These are phyloP conservation scores for Podospora conica DNA, from an alignment of 495 filamentous ascomycete genomes.

Conservation along the genomic window DNA sequence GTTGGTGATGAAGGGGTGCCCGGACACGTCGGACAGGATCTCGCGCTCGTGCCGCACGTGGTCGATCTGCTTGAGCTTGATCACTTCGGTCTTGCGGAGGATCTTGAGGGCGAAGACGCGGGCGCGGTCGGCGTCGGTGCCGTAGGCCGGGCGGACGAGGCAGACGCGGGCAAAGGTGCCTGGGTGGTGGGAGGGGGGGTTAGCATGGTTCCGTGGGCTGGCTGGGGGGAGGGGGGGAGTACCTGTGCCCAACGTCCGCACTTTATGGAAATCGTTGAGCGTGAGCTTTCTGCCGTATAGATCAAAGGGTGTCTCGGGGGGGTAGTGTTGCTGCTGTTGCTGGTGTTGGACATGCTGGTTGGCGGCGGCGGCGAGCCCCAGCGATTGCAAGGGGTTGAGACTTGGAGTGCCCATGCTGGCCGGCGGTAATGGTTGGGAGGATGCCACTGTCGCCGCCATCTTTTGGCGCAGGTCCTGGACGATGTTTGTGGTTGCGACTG, in stretches of 20 bases:
- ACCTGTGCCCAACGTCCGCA: conserved; percentile 92
- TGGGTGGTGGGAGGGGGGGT: conserved; percentile 35
- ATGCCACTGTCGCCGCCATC: conserved; percentile 32
- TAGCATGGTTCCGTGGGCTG: too few species aligned
- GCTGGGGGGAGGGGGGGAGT: conserved; percentile 17
- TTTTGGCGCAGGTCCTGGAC: neutral
- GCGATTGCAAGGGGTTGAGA: conserved; percentile 28
- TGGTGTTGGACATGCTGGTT: conserved; percentile 18
- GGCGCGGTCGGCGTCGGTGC: conserved; percentile 48
- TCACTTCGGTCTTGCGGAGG: conserved; percentile 85
- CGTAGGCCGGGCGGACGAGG: conserved; percentile 61
- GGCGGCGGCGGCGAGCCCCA: conserved; percentile 16
- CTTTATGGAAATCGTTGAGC: conserved; percentile 69
- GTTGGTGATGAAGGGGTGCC: conserved; percentile 94
- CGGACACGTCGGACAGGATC: conserved; percentile 78
- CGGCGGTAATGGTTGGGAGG: conserved; percentile 20
- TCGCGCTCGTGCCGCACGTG: conserved; percentile 92
- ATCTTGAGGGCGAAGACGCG: conserved; percentile 93
- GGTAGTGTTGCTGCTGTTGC: conserved; percentile 14
- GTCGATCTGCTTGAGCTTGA: conserved; percentile 95
- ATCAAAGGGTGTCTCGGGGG: conserved; percentile 21
- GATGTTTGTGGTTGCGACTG: neutral
- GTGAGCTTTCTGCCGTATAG: conserved; percentile 23
- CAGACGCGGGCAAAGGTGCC: conserved; percentile 96
- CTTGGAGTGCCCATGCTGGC: conserved; percentile 12